Conservation (phyloP, 805 yeast species). For the Pichia manshurica region DNA sequence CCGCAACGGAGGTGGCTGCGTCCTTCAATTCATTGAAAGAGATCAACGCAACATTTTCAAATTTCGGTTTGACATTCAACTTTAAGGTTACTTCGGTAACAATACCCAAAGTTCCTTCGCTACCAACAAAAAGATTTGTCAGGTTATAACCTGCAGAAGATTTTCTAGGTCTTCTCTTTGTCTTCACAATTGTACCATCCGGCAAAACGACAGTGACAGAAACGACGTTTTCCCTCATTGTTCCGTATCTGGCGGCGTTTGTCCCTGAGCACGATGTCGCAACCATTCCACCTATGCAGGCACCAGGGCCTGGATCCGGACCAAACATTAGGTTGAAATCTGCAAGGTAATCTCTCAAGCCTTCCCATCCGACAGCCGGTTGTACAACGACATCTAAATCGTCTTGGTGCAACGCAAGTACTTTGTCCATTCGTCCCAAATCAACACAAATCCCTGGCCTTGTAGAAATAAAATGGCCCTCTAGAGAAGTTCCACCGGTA, state of each 20-base stretch:
- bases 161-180: slow-evolving; percentile 69
- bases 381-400: slow-evolving; percentile 72
- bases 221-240: slow-evolving; percentile 69
- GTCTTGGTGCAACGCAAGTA: slow-evolving; percentile 49
- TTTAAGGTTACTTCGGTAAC: slow-evolving; percentile 67
- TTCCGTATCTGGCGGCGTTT: slow-evolving; percentile 72
- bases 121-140: slow-evolving; percentile 72
- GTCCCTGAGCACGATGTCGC: slow-evolving; percentile 79
- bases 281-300: slow-evolving; percentile 73
- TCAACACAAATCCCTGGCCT: slow-evolving; percentile 60
- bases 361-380: slow-evolving; percentile 79
- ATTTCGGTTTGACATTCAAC: slow-evolving; percentile 53
- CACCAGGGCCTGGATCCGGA: slow-evolving; percentile 78
- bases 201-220: slow-evolving; percentile 70
- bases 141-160: slow-evolving; percentile 77
- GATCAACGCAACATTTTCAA: slow-evolving; percentile 64
- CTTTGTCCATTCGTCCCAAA: slow-evolving; percentile 51
- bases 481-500: slow-evolving; percentile 74
- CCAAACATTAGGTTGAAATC: slow-evolving; percentile 59
- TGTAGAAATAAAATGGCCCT: slow-evolving; percentile 75
- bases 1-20: slow-evolving; percentile 66
- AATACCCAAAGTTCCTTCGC: slow-evolving; percentile 76
- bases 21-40: slow-evolving; percentile 58
- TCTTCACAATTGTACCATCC: slow-evolving; percentile 73
- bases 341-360: slow-evolving; percentile 45